These are phyloP conservation scores for Helianthus tuberosus DNA, from an alignment of 129 eudicot species.

Conservation along the genomic window DNA sequence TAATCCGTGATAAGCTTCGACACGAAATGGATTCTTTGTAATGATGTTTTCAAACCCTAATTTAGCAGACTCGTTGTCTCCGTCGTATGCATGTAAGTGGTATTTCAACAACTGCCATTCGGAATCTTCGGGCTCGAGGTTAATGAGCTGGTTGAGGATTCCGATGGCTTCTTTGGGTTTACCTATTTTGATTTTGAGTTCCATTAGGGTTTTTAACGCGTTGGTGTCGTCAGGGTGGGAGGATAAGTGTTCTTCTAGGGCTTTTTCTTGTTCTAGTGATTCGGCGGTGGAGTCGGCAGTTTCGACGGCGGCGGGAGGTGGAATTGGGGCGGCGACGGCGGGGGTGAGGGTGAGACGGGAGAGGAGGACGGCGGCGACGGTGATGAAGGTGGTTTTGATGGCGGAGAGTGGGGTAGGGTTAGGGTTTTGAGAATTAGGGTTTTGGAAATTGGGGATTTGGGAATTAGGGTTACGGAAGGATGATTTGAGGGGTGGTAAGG, in stretches of 20 bases:
- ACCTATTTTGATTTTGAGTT: constrained; percentile 47
- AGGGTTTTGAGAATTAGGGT: neutral
- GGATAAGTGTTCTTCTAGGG: constrained; percentile 46
- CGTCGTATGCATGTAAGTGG: constrained; percentile 46
- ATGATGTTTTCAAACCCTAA: constrained; percentile 61
- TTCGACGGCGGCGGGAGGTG: constrained; percentile 38
- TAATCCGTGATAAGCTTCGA: constrained; percentile 85
- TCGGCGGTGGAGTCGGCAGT: constrained; percentile 25
- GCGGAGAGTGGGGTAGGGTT: constrained; percentile 30
- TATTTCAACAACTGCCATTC: constrained; percentile 74
- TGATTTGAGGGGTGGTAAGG: constrained; percentile 19
- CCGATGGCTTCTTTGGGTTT: constrained; percentile 59
- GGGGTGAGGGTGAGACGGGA: constrained; percentile 48
- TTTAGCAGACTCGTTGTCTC: constrained; percentile 55
- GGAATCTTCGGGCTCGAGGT: constrained; percentile 57
- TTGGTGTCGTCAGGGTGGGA: constrained; percentile 53
- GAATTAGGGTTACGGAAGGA: constrained; percentile 15
- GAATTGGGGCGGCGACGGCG: constrained; percentile 37
- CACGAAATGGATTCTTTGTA: constrained; percentile 61
- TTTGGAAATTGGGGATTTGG: constrained; percentile 22
- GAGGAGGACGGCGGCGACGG: constrained; percentile 50
- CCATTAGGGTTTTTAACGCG: constrained; percentile 56
- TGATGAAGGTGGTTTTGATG: constrained; percentile 51
- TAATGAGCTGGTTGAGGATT: constrained; percentile 48
- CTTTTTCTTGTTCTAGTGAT: constrained; percentile 36